Percentiles rank a stretch among this genome's conserved stretches.
These are phyloP conservation scores for Sarocladiaceae sp. DNA, from an alignment of 2,329 filamentous ascomycete genomes.

Conservation along the genomic window DNA sequence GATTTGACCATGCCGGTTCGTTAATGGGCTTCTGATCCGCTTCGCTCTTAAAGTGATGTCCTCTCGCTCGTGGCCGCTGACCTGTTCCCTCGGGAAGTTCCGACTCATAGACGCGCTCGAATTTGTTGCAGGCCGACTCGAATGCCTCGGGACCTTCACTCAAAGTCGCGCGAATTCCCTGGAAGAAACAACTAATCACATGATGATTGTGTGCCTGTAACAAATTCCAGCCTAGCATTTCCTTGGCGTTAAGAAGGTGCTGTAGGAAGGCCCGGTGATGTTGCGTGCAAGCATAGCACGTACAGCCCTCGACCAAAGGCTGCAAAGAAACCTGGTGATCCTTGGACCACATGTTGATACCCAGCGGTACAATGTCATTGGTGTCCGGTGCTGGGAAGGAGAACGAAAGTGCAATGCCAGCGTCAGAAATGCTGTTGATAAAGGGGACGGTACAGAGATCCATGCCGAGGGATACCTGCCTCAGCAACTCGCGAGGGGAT, in stretches of 20 bases:
- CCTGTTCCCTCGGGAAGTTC: conserved; percentile 70
- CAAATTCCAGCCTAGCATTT: conserved; percentile 94
- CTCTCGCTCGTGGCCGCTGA: conserved; percentile 69
- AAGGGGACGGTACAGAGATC: conserved; percentile 78
- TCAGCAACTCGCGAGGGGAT: conserved; percentile 71
- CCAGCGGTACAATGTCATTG: conserved; percentile 45
- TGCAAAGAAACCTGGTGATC: conserved; percentile 54
- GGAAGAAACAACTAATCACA: conserved; percentile 67
- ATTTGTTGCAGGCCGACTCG: conserved; percentile 38
- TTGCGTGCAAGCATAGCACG: conserved; percentile 74
- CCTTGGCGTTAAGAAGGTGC: conserved; percentile 81
- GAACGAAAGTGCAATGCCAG: conserved; percentile 79
- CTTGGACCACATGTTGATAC: conserved; percentile 69
- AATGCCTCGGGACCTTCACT: conserved; percentile 50
- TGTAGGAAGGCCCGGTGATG: conserved; percentile 86
- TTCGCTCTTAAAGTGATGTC: conserved; percentile 73
- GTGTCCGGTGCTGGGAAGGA: conserved; percentile 51
- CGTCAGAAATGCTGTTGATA: conserved; percentile 67
- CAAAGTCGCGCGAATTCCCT: conserved; percentile 60
- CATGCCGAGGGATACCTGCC: conserved; percentile 68
- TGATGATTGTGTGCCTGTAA: conserved; percentile 89
- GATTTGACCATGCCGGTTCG: conserved; percentile 56
- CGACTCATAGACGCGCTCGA: conserved; percentile 54
- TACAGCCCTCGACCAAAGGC: conserved; percentile 59
- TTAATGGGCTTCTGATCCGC: conserved; percentile 63